phyloP scores from a whole-genome alignment of 306 rosid genomes.

The Lathyrus sativus region DNA sequence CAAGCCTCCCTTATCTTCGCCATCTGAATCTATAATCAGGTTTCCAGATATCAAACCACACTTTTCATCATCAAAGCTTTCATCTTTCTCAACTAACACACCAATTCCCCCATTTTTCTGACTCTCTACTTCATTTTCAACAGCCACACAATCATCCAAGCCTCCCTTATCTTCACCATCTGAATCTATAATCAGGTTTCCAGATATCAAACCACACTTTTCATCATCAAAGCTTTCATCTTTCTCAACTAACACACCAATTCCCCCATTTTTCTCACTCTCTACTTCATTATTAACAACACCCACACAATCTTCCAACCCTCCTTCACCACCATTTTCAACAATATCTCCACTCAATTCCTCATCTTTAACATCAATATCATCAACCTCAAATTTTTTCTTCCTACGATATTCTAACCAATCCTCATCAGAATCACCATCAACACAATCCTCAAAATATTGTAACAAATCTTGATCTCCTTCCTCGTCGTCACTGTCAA shows the following conservation, averaged over 20 bases:
- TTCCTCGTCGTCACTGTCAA: background rate
- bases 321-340: background rate
- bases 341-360: too few species aligned
- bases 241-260: too few species aligned
- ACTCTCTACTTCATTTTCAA: too few species aligned
- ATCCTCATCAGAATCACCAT: background rate
- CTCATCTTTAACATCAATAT: background rate
- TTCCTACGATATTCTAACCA: background rate
- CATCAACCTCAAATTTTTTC: background rate
- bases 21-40: background rate
- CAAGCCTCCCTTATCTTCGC: background rate
- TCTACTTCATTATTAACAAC: too few species aligned
- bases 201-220: too few species aligned
- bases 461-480: background rate
- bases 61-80: too few species aligned
- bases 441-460: background rate
- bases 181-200: too few species aligned
- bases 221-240: too few species aligned
- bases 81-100: too few species aligned
- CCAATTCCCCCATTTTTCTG: too few species aligned
- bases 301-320: background rate
- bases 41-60: too few species aligned
- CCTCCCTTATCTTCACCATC: background rate
- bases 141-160: background rate
- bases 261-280: too few species aligned